Percentiles rank a stretch among this genome's conserved stretches.
phyloP scores from a whole-genome alignment of 257 asterid species.

The Datura wrightii region DNA sequence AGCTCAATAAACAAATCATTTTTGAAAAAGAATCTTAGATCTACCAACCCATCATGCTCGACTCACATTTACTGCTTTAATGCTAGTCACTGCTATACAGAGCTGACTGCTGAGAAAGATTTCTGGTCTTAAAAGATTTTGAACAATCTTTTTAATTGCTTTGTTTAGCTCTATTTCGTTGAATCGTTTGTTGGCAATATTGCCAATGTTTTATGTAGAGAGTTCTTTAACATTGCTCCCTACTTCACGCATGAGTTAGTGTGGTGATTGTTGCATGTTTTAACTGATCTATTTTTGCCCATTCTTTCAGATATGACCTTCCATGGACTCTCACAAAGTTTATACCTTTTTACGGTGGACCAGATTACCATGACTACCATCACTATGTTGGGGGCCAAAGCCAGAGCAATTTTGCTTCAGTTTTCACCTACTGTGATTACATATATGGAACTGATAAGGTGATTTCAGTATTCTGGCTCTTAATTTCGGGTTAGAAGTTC shows the following conservation, averaged over 20 bases:
- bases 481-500: not conserved
- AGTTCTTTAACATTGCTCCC: not conserved
- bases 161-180: not conserved
- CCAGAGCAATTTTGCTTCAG: conserved; percentile 98
- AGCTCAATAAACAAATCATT: not conserved
- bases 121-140: not conserved
- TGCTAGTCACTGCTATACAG: not conserved
- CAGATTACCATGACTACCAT: conserved; percentile 98
- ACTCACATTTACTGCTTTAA: not conserved
- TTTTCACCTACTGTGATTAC: conserved; percentile 95
- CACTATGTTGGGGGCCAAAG: conserved; percentile 97
- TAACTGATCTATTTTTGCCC: conserved; percentile 21
- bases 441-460: conserved; percentile 99
- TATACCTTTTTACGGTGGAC: conserved; percentile 94
- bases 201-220: not conserved
- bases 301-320: conserved; percentile 71
- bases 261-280: conserved; percentile 2
- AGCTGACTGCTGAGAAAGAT: not conserved
- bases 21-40: not conserved
- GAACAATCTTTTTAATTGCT: not conserved
- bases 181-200: not conserved
- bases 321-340: conserved; percentile 95
- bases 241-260: not conserved
- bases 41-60: not conserved
- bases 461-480: conserved; percentile 17